phyloP scores from a whole-genome alignment of 2,329 filamentous ascomycete species.

The Blastomyces emzantsi region DNA sequence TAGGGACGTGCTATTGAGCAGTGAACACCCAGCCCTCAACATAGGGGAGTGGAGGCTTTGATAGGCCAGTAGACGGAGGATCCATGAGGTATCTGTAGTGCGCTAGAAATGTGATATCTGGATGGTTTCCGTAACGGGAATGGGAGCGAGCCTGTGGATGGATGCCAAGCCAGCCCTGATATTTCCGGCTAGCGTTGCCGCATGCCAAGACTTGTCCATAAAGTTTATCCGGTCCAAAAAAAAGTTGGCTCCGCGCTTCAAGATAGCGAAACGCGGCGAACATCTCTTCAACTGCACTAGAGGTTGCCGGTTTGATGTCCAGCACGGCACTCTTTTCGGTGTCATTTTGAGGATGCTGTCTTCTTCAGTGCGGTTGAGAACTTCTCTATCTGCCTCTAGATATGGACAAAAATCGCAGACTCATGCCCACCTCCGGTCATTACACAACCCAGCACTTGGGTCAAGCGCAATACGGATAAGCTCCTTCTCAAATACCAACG shows the following conservation, averaged over 20 bases:
- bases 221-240: neutral
- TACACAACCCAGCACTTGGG: constrained; percentile 11
- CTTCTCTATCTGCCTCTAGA: constrained; percentile 13
- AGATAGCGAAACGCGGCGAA: neutral
- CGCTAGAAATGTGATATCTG: no score
- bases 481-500: neutral
- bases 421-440: constrained; percentile 14
- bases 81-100: no score
- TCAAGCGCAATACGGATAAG: neutral
- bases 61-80: no score
- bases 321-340: neutral
- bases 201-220: neutral
- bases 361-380: constrained; percentile 10
- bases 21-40: no score
- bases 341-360: constrained; percentile 8
- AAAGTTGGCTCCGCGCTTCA: neutral
- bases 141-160: no score
- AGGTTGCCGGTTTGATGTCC: neutral
- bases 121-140: no score
- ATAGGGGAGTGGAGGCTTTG: no score
- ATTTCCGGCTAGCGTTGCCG: neutral
- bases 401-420: constrained; percentile 13
- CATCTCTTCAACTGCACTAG: neutral
- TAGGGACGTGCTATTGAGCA: neutral
- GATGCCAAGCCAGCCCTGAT: neutral